Evolutionary conservation across 1,139 yeast genomes (phyloP), one percentile per base, ranked within the genome.

Genomic region (Debaryomycetaceae sp.): DNA sequence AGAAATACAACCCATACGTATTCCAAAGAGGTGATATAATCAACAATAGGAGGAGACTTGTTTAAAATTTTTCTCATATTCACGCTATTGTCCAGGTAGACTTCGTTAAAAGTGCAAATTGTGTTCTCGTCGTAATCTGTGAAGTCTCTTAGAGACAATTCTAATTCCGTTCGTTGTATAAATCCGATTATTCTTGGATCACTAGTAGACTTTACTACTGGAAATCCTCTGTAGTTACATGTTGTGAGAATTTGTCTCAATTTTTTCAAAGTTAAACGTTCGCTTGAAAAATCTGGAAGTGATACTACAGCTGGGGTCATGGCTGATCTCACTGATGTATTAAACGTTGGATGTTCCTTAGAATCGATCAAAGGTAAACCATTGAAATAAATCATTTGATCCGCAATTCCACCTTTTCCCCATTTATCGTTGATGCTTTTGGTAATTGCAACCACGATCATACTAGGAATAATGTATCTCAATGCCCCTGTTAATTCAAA

Each of bases 401-500:
- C 99, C 0, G 99, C 97, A 49, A 95, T 90, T 1, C 98, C 98
- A 0, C 83, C 82, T 37, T 79, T 73, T 2, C 96, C 96, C 45
- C 87, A 84, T 45, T 70, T 75, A 51, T 87, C 95, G 50, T 81
- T 80, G 27, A 93, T 82, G 39, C 83, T 68, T 55, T 88, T 87
- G 1, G 99, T 90, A n/a, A 86, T 80, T 1, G 96, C 93, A 1
- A 95, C 96, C 0, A 89, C 96, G 42, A 95, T 86, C 99, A 93
- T 93, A 0, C 96, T 89, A 1, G 98, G 99, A 27, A 93, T 76
- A 42, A 93, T 87, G 59, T 88, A 91, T 41, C 87, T 80, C 42
- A 90, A 72, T 1, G 97, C 98, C 22, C 98, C 98, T 0, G 98
- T 93, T 43, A 93, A 72, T 63, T 95, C 99, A 67, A 93, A 90